A percentile compares a stretch with the other conserved stretches of the same genome.
These are phyloP conservation scores for Trichothecium roseum DNA, from an alignment of 2,329 filamentous ascomycete genomes.

Conservation along the genomic window DNA sequence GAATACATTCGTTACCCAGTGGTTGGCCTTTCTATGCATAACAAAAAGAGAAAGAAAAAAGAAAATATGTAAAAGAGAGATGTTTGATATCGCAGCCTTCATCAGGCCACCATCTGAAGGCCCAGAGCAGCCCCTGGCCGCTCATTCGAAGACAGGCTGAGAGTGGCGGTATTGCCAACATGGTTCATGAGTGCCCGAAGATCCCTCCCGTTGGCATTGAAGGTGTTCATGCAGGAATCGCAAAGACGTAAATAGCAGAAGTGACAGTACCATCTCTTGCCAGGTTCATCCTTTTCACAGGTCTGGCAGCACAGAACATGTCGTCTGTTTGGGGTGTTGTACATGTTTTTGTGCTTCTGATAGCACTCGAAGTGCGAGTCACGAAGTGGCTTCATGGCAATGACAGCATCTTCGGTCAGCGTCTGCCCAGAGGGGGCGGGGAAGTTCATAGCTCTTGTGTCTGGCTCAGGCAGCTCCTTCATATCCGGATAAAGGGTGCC, in stretches of 20 bases:
- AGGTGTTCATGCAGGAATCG: constrained; percentile 29
- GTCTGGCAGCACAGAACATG: constrained; percentile 44
- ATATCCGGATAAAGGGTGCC: constrained; percentile 31
- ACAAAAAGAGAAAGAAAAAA: constrained; percentile 2
- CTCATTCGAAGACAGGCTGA: constrained; percentile 10
- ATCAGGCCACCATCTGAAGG: constrained; percentile 6
- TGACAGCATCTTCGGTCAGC: constrained; percentile 23
- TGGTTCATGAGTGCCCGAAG: constrained; percentile 29
- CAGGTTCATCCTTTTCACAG: constrained; percentile 34
- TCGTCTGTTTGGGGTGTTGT: constrained; percentile 33
- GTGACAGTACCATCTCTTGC: constrained; percentile 34
- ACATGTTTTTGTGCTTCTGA: constrained; percentile 36
- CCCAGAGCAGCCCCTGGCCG: constrained; percentile 12
- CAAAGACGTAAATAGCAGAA: constrained; percentile 45
- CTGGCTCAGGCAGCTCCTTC: constrained; percentile 20
- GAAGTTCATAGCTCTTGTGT: constrained; percentile 26
- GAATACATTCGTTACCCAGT: background rate
- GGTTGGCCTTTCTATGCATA: background rate
- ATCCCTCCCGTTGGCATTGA: constrained; percentile 31
- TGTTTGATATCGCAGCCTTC: background rate
- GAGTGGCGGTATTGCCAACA: constrained; percentile 6
- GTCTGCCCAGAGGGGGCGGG: constrained; percentile 19
- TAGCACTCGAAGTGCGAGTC: constrained; percentile 36
- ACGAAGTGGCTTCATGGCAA: constrained; percentile 31
- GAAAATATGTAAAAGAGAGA: constrained; percentile 3